phyloP scores from a whole-genome alignment of 169 alveolate species.

The Plasmodium coatneyi region DNA sequence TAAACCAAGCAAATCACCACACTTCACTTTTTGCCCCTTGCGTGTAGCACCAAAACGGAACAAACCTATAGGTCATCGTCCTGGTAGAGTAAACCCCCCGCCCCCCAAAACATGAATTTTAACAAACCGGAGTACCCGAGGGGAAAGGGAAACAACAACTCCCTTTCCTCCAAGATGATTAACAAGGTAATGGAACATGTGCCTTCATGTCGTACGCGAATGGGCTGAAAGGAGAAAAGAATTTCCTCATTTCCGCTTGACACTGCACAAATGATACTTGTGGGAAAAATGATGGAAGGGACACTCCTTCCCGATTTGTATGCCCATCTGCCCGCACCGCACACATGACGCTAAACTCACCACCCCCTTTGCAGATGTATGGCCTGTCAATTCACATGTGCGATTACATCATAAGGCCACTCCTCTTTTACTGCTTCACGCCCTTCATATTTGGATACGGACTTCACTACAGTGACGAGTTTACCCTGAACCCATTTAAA shows the following conservation, averaged over 20 bases:
- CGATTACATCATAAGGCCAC: conserved; percentile 57
- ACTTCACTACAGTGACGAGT: conserved; percentile 54
- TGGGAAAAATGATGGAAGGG: not conserved
- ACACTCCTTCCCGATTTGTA: not conserved
- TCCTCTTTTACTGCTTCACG: conserved; percentile 58
- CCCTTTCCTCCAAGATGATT: conserved; percentile 10
- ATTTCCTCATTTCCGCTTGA: not conserved
- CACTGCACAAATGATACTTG: not conserved
- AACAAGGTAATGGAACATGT: conserved; percentile 27
- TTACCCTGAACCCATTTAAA: conserved; percentile 59
- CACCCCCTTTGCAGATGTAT: conserved; percentile 28
- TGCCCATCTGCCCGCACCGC: not conserved
- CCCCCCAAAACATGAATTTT: not conserved
- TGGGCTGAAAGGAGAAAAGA: not conserved
- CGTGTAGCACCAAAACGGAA: not conserved
- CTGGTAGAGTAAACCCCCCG: not conserved
- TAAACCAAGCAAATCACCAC: not conserved
- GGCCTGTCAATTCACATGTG: conserved; percentile 17
- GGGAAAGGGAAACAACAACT: not conserved
- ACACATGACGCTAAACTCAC: not conserved
- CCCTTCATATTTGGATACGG: conserved; percentile 75
- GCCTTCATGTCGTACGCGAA: not conserved
- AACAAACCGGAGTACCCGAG: not conserved
- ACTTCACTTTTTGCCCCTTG: not conserved
- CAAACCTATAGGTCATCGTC: not conserved